These are phyloP conservation scores for Nicotiana noctiflora DNA, from an alignment of 257 asterid genomes.

Conservation along the genomic window DNA sequence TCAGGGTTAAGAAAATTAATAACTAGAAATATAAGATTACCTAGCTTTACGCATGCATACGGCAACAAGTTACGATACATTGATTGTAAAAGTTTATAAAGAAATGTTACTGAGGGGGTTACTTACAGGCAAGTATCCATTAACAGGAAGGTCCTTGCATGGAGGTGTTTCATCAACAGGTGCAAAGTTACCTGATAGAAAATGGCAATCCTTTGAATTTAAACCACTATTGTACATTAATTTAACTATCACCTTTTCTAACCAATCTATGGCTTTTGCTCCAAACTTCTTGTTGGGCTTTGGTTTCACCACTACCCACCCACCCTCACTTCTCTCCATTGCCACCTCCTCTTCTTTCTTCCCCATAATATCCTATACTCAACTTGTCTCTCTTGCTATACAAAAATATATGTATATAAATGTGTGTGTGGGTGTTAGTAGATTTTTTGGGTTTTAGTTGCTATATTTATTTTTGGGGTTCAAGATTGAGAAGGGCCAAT, in stretches of 20 bases:
- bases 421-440: neutral
- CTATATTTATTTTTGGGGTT: neutral
- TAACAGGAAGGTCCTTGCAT: slow-evolving; percentile 2
- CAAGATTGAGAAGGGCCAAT: neutral
- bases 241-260: neutral
- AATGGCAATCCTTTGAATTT: neutral
- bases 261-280: slow-evolving; percentile 3
- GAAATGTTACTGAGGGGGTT: too few relatives aligned
- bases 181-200: neutral
- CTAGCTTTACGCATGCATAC: too few relatives aligned
- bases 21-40: too few relatives aligned
- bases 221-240: neutral
- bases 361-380: neutral
- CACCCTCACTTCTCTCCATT: neutral
- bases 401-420: neutral
- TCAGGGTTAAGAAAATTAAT: too few relatives aligned
- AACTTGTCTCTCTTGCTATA: neutral
- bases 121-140: slow-evolving; percentile 3
- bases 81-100: too few relatives aligned
- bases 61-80: too few relatives aligned
- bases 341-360: neutral
- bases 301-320: neutral
- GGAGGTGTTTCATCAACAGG: neutral
- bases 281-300: neutral
- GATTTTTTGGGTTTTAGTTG: too few relatives aligned